These are phyloP conservation scores for Trichoderma lentiforme DNA, from an alignment of 2,329 filamentous ascomycete species.

Conservation along the genomic window DNA sequence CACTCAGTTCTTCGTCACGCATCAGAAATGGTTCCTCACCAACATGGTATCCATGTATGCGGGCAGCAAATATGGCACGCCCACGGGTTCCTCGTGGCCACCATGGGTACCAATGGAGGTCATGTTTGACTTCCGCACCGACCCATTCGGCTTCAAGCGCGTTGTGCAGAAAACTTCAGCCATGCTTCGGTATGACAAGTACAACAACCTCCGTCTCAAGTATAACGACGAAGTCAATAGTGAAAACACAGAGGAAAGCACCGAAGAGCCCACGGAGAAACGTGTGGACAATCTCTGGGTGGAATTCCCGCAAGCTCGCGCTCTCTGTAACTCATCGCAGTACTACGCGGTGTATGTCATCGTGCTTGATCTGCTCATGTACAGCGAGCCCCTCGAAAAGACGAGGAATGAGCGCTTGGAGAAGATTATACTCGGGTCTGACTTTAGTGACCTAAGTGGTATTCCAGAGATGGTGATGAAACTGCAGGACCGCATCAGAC, in stretches of 20 bases:
- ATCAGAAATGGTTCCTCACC: conserved; percentile 82
- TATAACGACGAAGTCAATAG: conserved; percentile 90
- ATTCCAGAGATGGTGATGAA: conserved; percentile 89
- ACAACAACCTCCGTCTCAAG: conserved; percentile 93
- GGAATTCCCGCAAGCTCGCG: conserved; percentile 89
- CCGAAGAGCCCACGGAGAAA: conserved; percentile 61
- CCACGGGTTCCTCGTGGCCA: conserved; percentile 84
- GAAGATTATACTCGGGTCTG: conserved; percentile 97
- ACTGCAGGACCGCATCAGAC: conserved; percentile 86
- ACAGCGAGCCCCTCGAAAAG: conserved; percentile 94
- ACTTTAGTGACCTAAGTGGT: conserved; percentile 94
- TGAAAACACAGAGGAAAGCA: conserved; percentile 46
- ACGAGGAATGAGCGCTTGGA: conserved; percentile 92
- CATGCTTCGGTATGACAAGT: conserved; percentile 92
- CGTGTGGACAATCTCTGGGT: conserved; percentile 97
- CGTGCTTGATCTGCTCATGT: conserved; percentile 90
- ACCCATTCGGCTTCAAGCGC: conserved; percentile 96
- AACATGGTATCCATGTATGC: conserved; percentile 90
- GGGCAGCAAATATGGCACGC: conserved; percentile 86
- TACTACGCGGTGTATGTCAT: conserved; percentile 99
- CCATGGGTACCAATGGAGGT: conserved; percentile 98
- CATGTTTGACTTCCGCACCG: conserved; percentile 92
- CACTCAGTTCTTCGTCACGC: conserved; percentile 96
- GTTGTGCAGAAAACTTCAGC: conserved; percentile 97
- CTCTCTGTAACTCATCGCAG: conserved; percentile 94